These are phyloP conservation scores for Amanita pallidorosea DNA, from an alignment of 768 basidiomycete species.

Conservation along the genomic window DNA sequence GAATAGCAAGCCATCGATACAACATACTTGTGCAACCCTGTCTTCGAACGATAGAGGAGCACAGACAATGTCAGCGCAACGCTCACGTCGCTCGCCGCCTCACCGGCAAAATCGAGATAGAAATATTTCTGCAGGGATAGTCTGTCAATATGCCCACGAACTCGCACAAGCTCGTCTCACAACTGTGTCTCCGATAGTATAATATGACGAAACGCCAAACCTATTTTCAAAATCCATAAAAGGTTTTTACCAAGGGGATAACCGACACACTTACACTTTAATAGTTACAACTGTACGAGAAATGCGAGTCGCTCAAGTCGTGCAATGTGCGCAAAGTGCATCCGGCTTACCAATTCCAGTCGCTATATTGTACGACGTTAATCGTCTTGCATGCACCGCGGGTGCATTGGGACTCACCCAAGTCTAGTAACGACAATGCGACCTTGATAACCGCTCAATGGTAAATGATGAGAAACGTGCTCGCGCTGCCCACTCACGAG, in stretches of 20 bases:
- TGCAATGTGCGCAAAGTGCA: background rate
- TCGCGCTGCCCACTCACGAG: conserved; percentile 28
- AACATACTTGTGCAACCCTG: conserved; percentile 36
- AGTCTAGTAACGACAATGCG: conserved; percentile 29
- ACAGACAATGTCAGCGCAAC: conserved; percentile 40
- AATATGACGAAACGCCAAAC: conserved; percentile 25
- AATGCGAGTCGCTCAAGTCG: background rate
- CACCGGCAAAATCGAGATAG: conserved; percentile 41
- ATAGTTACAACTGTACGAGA: conserved; percentile 32
- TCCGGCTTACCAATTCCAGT: conserved; percentile 24
- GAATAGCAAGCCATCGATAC: background rate
- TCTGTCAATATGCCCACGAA: background rate
- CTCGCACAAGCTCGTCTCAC: conserved; percentile 16
- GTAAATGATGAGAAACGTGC: background rate
- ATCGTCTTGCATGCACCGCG: background rate
- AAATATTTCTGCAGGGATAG: conserved; percentile 27
- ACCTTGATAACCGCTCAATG: conserved; percentile 12
- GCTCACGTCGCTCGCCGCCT: conserved; percentile 39
- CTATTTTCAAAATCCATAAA: conserved; percentile 14
- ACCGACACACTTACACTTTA: conserved; percentile 30
- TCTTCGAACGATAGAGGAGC: conserved; percentile 35
- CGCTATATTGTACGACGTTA: conserved; percentile 13
- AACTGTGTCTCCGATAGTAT: conserved; percentile 25
- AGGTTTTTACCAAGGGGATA: background rate
- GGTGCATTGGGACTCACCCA: conserved; percentile 23